Evolutionary conservation across 73 alveolate genomes (phyloP).

Genomic region (Paramecium biaurelia): DNA sequence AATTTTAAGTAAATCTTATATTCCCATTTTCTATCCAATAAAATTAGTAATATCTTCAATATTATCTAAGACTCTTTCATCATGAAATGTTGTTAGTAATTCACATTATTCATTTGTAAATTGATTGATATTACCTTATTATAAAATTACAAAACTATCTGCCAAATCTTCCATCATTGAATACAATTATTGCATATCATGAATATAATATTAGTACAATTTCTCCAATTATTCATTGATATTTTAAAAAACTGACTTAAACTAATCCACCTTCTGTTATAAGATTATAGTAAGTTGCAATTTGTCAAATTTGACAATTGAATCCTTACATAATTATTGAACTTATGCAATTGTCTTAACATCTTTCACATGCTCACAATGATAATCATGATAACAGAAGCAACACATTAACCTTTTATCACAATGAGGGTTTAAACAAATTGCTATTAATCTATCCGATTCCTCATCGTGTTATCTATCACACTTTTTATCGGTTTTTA

Average conservation of each 20-base stretch:
- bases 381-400: slow-evolving; percentile 24
- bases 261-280: not conserved
- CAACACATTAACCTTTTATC: slow-evolving; percentile 21
- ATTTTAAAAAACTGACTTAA: not conserved
- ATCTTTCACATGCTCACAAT: slow-evolving; percentile 17
- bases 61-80: not conserved
- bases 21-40: slow-evolving; percentile 17
- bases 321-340: not conserved
- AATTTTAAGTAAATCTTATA: not conserved
- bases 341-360: not conserved
- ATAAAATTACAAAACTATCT: not conserved
- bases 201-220: not conserved
- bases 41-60: not conserved
- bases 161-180: not conserved
- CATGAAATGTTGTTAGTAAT: not conserved
- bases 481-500: not conserved
- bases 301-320: not conserved
- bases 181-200: not conserved
- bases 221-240: not conserved
- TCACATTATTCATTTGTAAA: not conserved
- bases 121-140: not conserved
- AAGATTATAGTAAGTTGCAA: not conserved
- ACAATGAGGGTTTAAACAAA: slow-evolving; percentile 7
- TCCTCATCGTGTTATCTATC: not conserved
- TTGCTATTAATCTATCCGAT: not conserved